Evolutionary conservation across 75 land plant species (phyloP).

Genomic region (Gnetum montanum): DNA sequence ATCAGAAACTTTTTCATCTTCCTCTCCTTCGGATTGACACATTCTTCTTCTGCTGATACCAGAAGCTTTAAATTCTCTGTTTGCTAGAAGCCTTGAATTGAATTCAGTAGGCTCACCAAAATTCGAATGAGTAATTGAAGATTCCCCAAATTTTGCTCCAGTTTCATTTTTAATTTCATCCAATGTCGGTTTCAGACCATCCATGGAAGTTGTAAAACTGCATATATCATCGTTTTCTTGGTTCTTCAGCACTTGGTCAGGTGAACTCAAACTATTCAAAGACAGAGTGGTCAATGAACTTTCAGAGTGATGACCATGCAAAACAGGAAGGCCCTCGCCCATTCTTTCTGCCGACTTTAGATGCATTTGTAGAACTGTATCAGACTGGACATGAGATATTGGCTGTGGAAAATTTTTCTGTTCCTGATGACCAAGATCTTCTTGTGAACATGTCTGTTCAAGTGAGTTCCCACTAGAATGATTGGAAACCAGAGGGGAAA

Average conservation of each 20-base stretch:
- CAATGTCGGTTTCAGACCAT: neutral
- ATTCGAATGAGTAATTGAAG: neutral
- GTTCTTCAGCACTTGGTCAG: neutral
- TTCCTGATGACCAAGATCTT: constrained; percentile 45
- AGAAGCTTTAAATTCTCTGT: too few relatives aligned
- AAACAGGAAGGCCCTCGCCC: constrained; percentile 11
- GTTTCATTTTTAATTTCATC: constrained; percentile 2
- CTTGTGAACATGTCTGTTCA: constrained; percentile 30
- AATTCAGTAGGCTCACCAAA: too few relatives aligned
- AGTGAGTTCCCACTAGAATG: constrained; percentile 14
- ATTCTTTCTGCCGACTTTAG: constrained; percentile 19
- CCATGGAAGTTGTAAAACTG: too few relatives aligned
- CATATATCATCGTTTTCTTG: neutral
- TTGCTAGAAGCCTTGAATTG: too few relatives aligned
- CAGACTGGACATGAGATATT: constrained; percentile 29
- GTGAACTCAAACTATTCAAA: neutral
- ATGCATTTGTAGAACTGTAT: constrained; percentile 24
- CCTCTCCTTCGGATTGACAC: neutral
- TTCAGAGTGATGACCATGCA: constrained; percentile 12
- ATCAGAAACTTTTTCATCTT: neutral
- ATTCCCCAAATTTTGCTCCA: constrained; percentile 1
- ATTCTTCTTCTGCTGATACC: too few relatives aligned
- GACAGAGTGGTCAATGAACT: constrained; percentile 6
- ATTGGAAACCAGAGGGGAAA: constrained; percentile 8
- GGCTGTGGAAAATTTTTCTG: constrained; percentile 33